Evolutionary conservation across 2,329 filamentous ascomycete species (phyloP).

Genomic region (Curvularia sp.): DNA sequence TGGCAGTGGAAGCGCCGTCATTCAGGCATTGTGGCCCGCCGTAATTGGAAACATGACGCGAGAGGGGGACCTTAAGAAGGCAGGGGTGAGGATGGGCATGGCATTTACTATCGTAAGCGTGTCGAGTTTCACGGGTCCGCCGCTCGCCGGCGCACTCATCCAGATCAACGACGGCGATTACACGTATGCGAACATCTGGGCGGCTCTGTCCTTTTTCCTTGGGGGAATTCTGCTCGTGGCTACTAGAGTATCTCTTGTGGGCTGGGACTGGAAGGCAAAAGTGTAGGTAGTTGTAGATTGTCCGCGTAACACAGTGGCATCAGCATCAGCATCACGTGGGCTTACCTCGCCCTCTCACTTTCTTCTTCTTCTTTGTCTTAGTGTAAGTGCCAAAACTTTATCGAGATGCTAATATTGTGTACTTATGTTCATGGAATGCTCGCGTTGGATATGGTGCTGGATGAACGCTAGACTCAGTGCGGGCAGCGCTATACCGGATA

Average conservation of each 20-base stretch:
- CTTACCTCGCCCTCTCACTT: background rate
- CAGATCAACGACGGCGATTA: constrained; percentile 39
- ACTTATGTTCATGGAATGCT: background rate
- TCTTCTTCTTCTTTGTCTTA: background rate
- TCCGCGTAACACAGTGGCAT: background rate
- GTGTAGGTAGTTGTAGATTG: constrained; percentile 26
- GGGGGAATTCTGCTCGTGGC: constrained; percentile 37
- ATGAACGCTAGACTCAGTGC: background rate
- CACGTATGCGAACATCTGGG: constrained; percentile 50
- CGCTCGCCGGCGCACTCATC: constrained; percentile 47
- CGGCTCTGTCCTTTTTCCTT: constrained; percentile 39
- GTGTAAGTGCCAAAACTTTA: background rate
- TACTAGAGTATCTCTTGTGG: constrained; percentile 39
- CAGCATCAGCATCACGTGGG: background rate
- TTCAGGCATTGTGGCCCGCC: constrained; percentile 44
- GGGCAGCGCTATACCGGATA: background rate
- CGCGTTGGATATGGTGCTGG: background rate
- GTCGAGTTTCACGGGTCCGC: constrained; percentile 45
- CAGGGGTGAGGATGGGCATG: constrained; percentile 48
- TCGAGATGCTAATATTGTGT: background rate
- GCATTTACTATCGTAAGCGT: constrained; percentile 49
- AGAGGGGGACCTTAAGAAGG: constrained; percentile 42
- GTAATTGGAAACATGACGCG: constrained; percentile 44
- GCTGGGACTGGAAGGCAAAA: constrained; percentile 39
- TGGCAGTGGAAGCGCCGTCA: constrained; percentile 38